Base-by-base conservation (phyloP, 805 yeast genomes). In the Scheffersomyces ergatensis region DNA sequence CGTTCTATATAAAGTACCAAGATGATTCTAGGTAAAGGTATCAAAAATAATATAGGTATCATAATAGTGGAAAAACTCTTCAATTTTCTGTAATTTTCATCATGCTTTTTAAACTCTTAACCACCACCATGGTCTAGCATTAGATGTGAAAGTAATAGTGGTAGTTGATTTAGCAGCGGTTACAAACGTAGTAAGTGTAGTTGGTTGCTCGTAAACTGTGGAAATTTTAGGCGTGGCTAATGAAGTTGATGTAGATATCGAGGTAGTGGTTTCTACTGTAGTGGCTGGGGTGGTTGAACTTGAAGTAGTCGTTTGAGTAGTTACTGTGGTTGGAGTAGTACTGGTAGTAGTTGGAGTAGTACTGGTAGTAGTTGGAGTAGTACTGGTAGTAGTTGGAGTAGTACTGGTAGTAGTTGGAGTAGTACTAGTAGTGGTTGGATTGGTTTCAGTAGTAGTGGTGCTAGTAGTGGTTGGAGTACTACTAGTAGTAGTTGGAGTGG, bases 261-360 rank as follows among this genome's bases (percentile, higher is more conserved):
- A 9, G 16, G 38, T 34, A n/a, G 40, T 34, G 17, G 37, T 24
- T 9, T 36, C 19, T 11, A 20, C 24, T 16, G 42, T 16, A 19
- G 35, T 37, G 13, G 44, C 12, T 13, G 33, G 26, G 15, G 31
- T 33, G 14, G 30, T 25, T 15, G 43, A 29, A 8, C 43, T 26
- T 36, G 39, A 18, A 12, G 29, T 17, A 15, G 39, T 29, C 3
- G 45, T 15, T 2, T 33, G 3, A 23, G 38, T 2, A 8, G 40
- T 20, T 11, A 25, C 12, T 2, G 42, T 15, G 5, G 44, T 15
- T n/a, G 36, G n/a, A 17, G 36, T 29, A 5, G 40, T 26, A n/a
- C 40, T 16, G 26, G 30, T 35, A n/a, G 33, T 21, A 15, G 41
- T 27, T 12, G 37, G 26, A 12, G 34, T 14, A 25, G 40, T 18